phyloP scores from a whole-genome alignment of 2,329 filamentous ascomycete genomes.

The Scleromitrula shiraiana region DNA sequence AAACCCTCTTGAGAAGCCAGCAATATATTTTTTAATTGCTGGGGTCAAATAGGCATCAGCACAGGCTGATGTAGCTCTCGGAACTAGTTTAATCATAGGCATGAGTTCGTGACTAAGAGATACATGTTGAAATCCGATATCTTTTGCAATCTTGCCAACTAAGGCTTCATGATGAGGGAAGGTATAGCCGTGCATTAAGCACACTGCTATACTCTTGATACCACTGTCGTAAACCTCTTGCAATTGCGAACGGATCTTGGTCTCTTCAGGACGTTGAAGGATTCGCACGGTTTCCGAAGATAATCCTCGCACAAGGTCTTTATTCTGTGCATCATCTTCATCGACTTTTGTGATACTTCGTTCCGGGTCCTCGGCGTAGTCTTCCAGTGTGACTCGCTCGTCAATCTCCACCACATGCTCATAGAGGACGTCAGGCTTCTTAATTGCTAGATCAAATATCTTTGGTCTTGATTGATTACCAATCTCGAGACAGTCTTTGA shows the following conservation, averaged over 20 bases:
- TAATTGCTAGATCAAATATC: constrained; percentile 85
- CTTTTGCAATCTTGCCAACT: constrained; percentile 65
- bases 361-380: constrained; percentile 81
- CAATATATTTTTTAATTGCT: constrained; percentile 62
- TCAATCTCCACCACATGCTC: constrained; percentile 81
- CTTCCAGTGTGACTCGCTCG: constrained; percentile 83
- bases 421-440: constrained; percentile 81
- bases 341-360: constrained; percentile 48
- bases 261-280: constrained; percentile 51
- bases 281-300: constrained; percentile 70
- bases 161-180: constrained; percentile 79
- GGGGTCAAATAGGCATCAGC: constrained; percentile 71
- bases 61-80: constrained; percentile 60
- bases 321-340: constrained; percentile 35
- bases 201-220: constrained; percentile 78
- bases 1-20: constrained; percentile 73
- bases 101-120: constrained; percentile 73
- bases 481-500: constrained; percentile 80
- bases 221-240: constrained; percentile 61
- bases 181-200: constrained; percentile 87
- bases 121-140: constrained; percentile 78
- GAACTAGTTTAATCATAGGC: constrained; percentile 71
- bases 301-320: constrained; percentile 59
- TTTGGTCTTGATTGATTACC: constrained; percentile 84
- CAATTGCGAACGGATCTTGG: constrained; percentile 50